Evolutionary conservation across 441 rosid species (phyloP).

Genomic region (Hura crepitans): DNA sequence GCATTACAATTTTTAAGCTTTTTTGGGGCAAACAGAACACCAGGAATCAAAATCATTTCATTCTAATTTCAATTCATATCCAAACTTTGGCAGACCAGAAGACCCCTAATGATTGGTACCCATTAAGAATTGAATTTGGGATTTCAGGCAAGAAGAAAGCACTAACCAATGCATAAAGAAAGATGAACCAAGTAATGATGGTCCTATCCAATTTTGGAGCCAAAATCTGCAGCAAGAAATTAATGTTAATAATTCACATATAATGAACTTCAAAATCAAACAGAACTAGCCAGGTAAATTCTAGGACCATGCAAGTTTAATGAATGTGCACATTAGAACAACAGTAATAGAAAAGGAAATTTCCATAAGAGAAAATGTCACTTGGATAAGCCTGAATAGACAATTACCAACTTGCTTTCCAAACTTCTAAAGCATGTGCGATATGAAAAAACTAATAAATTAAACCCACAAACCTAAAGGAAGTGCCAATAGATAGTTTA

Average conservation of each 20-base stretch:
- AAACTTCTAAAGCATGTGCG: neutral
- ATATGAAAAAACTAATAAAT: neutral
- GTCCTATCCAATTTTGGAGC: slow-evolving; percentile 99
- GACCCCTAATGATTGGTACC: neutral
- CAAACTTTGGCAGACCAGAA: neutral
- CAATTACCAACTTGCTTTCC: neutral
- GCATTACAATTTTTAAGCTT: neutral
- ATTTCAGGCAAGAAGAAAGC: slow-evolving; percentile 9
- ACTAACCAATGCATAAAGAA: slow-evolving; percentile 95
- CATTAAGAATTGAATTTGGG: neutral
- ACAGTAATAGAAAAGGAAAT: neutral
- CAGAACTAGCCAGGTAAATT: neutral
- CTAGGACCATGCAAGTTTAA: slow-evolving; percentile 2
- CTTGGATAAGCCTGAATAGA: neutral
- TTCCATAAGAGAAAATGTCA: neutral
- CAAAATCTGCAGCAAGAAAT: slow-evolving; percentile 75
- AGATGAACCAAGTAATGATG: slow-evolving; percentile 83
- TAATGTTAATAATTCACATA: slow-evolving; percentile 27
- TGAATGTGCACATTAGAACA: neutral
- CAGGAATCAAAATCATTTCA: neutral
- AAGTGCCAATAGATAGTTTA: neutral
- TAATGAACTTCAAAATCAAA: slow-evolving; percentile 8
- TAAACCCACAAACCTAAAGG: slow-evolving; percentile 5
- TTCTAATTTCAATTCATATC: neutral
- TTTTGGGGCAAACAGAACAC: neutral